Base-by-base conservation (phyloP, 345 rosid genomes). In the Rhodomyrtus tomentosa region DNA sequence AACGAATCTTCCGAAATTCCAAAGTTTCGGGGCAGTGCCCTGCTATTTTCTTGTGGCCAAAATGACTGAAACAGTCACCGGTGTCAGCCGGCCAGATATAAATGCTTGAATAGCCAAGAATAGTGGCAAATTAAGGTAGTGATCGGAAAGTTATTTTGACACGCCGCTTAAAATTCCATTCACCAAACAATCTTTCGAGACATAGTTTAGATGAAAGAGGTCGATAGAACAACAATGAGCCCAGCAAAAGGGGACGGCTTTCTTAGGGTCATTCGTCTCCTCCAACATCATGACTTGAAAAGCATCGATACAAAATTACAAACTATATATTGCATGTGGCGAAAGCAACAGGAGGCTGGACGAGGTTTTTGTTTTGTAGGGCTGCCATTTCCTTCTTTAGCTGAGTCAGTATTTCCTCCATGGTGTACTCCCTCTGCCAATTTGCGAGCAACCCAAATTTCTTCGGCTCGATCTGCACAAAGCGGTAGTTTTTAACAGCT, bases 361-460 rank as follows among this genome's bases (percentile, higher is more conserved):
- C 96, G 88, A 93, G 92, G 93, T 93, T 93, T 83, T 94, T 91
- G 89, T 91, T 94, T 76, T 94, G 93, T 27, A 94, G 90, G 5
- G 94, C 87, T 36, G 94, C 91, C 98, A 94, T 94, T 86, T 94
- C 98, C 87, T 94, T 94, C 86, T 93, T 94, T 89, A 94, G 93
- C 85, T 94, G 95, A 0, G 91, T 87, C 73, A 94, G 88, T 88
- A 94, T 89, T 84, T 94, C 95, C 89, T 94, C 98, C 96, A 94
- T 92, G 48, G 96, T 93, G 84, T 92, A 91, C 86, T 91, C 96
- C 84, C 95, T 91, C 90, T 91, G 94, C 96, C 96, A 93, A 84
- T 93, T 94, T 11, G 93, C 91, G 82, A 94, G 95, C 72, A 91
- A 90, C 50, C 92, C 95, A 51, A 94, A 94, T 86, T 93, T 93